Base-by-base conservation (phyloP, 164 flowering plant genomes). In the Vitis cinerea region DNA sequence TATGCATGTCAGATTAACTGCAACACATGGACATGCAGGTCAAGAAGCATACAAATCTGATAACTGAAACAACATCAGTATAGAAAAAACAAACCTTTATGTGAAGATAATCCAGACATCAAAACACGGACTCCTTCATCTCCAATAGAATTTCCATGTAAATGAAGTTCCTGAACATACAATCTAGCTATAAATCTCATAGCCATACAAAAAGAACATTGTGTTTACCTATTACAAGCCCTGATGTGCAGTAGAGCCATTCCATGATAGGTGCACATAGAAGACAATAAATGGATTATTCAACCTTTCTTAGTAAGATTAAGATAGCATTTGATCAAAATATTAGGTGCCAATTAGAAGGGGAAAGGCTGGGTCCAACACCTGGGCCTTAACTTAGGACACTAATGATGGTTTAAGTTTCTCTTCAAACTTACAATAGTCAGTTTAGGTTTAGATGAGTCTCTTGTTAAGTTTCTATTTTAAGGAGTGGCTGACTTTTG, bases 141-240 rank as follows among this genome's bases (percentile, higher is more conserved):
- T 63, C 99, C 97, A 71, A 96, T 86, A 71, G 87, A 78, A 71
- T 96, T 96, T 67, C 99, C 99, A 74, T 90, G 90, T 84, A 96
- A 73, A 86, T 83, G 83, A 73, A 93, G 92, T 75, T 92, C 96
- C 99, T 96, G 87, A 30, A 74, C 2, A 37, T 29, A 72, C 5
- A 53, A 3, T 7, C 54, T 23, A 56, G 48, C 48, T 10, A 10
- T 50, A 17, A 72, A 50, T 52, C 54, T 47, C 14, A 50, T 2
- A 30, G 10, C 15, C 59, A 15, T 31, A n/a, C 16, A 9, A 30
- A 66, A 64, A 19, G 49, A 27, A 51, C 15, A 51, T 14, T 14
- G 12, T 48, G 11, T 17, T n/a, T 11, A 9, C 23, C 3, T 4
- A 17, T 68, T 49, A 27, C 14, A 53, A 55, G 30, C 49, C 56